phyloP scores from a whole-genome alignment of 2,329 filamentous ascomycete genomes.

The Colletotrichum camelliae region DNA sequence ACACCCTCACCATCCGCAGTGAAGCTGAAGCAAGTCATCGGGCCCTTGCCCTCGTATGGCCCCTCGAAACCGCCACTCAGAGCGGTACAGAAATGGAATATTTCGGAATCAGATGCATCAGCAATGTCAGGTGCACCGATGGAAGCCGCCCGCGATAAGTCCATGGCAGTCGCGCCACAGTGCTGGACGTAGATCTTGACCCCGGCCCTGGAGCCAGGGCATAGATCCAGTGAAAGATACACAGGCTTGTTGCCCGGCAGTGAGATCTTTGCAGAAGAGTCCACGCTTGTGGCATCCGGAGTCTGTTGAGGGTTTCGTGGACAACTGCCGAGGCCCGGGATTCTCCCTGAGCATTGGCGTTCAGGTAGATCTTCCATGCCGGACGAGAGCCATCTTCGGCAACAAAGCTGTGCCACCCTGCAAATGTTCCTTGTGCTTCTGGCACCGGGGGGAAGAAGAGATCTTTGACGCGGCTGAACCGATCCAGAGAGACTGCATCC shows the following conservation, averaged over 20 bases:
- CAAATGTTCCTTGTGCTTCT: neutral
- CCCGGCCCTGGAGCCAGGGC: neutral
- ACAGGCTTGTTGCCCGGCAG: neutral
- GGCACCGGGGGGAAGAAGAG: neutral
- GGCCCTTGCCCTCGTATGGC: neutral
- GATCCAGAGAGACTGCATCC: neutral
- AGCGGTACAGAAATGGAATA: neutral
- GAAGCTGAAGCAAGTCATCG: neutral
- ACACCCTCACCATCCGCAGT: neutral
- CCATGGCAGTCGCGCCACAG: neutral
- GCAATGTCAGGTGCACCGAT: neutral
- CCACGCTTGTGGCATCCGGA: neutral
- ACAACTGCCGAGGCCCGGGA: neutral
- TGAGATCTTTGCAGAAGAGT: neutral
- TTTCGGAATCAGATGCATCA: neutral
- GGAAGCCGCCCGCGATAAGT: neutral
- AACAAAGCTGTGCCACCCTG: neutral
- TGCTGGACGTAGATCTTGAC: neutral
- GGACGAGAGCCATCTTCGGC: neutral
- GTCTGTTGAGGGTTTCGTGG: neutral
- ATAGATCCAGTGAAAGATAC: neutral
- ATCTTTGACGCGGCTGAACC: neutral
- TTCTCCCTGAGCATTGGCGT: neutral
- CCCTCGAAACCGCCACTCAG: neutral
- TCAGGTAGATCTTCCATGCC: neutral